Conservation (phyloP, 176 grass and related monocot species). For the Aegilops tauschii region DNA sequence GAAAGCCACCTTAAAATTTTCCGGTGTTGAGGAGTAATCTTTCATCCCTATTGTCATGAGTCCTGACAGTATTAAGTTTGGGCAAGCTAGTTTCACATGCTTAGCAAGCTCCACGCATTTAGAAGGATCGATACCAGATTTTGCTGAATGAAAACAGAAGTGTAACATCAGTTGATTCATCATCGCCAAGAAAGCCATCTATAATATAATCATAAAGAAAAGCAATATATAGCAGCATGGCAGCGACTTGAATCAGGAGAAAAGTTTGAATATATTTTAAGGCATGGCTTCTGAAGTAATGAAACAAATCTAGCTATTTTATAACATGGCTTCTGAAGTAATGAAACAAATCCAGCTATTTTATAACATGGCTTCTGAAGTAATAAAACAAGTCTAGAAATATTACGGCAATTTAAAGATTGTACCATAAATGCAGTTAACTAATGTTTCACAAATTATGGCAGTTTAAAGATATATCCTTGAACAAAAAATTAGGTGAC, state of each 20-base stretch:
- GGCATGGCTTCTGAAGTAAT: background rate
- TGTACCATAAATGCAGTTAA: too few relatives aligned
- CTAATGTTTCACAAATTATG: too few relatives aligned
- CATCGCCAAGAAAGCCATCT: background rate
- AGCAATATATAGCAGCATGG: background rate
- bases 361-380: too few relatives aligned
- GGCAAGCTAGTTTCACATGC: constrained; percentile 72
- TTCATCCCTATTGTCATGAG: constrained; percentile 93
- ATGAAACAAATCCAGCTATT: too few relatives aligned
- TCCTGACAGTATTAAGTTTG: constrained; percentile 80
- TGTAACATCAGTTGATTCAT: background rate
- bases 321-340: too few relatives aligned
- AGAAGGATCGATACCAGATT: constrained; percentile 81
- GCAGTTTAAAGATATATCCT: too few relatives aligned
- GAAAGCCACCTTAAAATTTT: constrained; percentile 74
- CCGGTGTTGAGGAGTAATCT: constrained; percentile 81
- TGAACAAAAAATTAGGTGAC: too few relatives aligned
- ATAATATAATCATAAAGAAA: background rate
- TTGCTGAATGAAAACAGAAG: constrained; percentile 59
- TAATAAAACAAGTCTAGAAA: too few relatives aligned
- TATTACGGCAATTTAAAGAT: too few relatives aligned
- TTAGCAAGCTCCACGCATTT: constrained; percentile 67
- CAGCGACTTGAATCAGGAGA: background rate
- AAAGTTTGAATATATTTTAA: background rate
- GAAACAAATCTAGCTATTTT: too few relatives aligned